Percentiles rank a stretch among this genome's conserved stretches.
Evolutionary conservation across 768 basidiomycete genomes (phyloP).

Genomic region (Hysterangium stoloniferum): DNA sequence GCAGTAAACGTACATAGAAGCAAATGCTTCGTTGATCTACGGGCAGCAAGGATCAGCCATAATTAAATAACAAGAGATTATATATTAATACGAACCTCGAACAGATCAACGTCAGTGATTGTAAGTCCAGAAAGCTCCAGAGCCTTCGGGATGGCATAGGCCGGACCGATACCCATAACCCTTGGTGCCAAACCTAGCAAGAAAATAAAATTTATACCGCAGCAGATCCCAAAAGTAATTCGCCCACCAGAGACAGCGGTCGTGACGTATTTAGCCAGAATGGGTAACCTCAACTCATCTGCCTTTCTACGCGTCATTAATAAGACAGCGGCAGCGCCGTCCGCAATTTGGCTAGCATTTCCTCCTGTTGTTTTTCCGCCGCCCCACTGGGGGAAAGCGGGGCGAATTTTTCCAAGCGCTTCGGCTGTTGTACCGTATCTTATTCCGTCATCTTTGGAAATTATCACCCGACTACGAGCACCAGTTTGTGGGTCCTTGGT

Average conservation of each 20-base stretch:
- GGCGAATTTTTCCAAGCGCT: conserved; percentile 49
- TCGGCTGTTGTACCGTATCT: conserved; percentile 67
- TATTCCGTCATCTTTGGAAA: conserved; percentile 72
- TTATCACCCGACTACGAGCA: conserved; percentile 40
- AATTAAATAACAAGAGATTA: background rate
- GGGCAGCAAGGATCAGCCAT: too few relatives aligned
- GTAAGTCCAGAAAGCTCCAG: conserved; percentile 60
- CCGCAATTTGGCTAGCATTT: conserved; percentile 80
- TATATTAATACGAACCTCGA: conserved; percentile 43
- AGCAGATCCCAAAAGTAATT: background rate
- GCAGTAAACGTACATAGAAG: too few relatives aligned
- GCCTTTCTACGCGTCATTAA: conserved; percentile 79
- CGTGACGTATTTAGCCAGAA: conserved; percentile 75
- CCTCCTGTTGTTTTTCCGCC: conserved; percentile 69
- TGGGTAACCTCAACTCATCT: conserved; percentile 59
- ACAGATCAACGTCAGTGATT: conserved; percentile 67
- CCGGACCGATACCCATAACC: conserved; percentile 85
- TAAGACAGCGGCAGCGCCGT: conserved; percentile 75
- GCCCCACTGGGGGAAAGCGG: conserved; percentile 83
- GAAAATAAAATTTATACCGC: background rate
- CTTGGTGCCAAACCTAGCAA: conserved; percentile 60
- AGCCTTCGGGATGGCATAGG: conserved; percentile 73
- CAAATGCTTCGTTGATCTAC: conserved; percentile 91
- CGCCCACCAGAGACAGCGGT: conserved; percentile 56
- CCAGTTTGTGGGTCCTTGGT: conserved; percentile 26